phyloP scores from a whole-genome alignment of 1,284 basidiomycete species.

The Cerrena zonata region DNA sequence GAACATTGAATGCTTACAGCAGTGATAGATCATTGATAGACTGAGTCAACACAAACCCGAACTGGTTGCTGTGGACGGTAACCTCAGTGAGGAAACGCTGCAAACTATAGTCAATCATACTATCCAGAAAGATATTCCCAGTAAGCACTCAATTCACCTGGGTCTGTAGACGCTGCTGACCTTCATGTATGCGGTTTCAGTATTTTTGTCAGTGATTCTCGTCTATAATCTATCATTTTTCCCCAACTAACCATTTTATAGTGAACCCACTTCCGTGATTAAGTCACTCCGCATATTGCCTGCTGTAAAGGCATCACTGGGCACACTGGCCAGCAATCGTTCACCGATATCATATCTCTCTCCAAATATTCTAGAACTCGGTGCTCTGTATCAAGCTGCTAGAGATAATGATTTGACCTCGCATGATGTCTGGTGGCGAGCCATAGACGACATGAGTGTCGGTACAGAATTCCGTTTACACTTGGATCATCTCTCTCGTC shows the following conservation, averaged over 20 bases:
- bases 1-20: conserved; percentile 1
- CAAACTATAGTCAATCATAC: conserved; percentile 47
- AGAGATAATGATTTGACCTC: conserved; percentile 46
- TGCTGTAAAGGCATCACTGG: conserved; percentile 42
- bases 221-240: neutral
- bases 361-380: conserved; percentile 77
- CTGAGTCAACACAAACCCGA: conserved; percentile 46
- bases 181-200: conserved; percentile 28
- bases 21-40: neutral
- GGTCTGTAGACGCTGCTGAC: too few species aligned
- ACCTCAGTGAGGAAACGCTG: conserved; percentile 58
- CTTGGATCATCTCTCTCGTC: conserved; percentile 53
- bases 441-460: conserved; percentile 57
- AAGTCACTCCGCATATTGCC: conserved; percentile 73
- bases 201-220: conserved; percentile 50
- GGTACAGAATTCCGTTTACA: conserved; percentile 59
- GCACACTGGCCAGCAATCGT: conserved; percentile 19
- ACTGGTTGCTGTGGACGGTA: conserved; percentile 80
- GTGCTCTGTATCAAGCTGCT: conserved; percentile 55
- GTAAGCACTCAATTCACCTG: too few species aligned
- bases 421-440: conserved; percentile 57
- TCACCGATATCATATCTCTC: conserved; percentile 65
- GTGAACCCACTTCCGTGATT: conserved; percentile 81
- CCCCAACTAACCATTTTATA: conserved; percentile 24
- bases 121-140: conserved; percentile 38